Conservation (phyloP, 1,139 yeast species). For the Diutina rugosa region DNA sequence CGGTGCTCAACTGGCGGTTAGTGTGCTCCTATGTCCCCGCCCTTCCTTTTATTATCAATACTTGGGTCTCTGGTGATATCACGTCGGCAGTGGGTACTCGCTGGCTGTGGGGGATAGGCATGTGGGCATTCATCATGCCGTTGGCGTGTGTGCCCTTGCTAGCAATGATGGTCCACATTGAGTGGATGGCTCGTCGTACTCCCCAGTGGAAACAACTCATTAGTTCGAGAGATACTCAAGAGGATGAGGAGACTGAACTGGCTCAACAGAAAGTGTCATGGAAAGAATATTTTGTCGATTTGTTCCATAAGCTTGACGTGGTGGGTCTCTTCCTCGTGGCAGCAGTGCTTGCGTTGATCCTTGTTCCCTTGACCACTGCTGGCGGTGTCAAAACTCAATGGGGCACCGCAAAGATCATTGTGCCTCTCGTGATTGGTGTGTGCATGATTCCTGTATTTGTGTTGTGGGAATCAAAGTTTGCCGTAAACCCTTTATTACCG, state of each 20-base stretch:
- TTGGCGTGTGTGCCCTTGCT: conserved; percentile 47
- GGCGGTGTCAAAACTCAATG: conserved; percentile 1
- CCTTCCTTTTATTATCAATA: not conserved
- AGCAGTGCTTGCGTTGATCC: not conserved
- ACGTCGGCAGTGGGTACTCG: not conserved
- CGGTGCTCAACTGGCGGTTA: conserved; percentile 6
- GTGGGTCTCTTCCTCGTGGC: conserved; percentile 1
- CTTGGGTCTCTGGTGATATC: not conserved
- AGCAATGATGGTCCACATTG: conserved; percentile 42
- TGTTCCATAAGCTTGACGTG: not conserved
- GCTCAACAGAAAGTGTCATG: conserved; percentile 7
- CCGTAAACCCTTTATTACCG: not conserved
- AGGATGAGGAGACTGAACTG: conserved; percentile 2
- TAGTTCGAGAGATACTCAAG: not conserved
- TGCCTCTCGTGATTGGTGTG: conserved; percentile 1
- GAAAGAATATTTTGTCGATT: not conserved
- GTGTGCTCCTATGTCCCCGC: conserved; percentile 6
- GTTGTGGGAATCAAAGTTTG: not conserved
- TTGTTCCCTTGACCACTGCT: conserved; percentile 2
- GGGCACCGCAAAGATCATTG: conserved; percentile 5
- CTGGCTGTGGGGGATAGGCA: conserved; percentile 30
- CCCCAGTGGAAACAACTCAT: conserved; percentile 25
- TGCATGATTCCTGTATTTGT: not conserved
- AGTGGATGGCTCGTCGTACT: conserved; percentile 33
- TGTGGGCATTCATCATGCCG: conserved; percentile 74